Base-by-base conservation (phyloP, 1,139 yeast species). In the Kodamaea suecica region DNA sequence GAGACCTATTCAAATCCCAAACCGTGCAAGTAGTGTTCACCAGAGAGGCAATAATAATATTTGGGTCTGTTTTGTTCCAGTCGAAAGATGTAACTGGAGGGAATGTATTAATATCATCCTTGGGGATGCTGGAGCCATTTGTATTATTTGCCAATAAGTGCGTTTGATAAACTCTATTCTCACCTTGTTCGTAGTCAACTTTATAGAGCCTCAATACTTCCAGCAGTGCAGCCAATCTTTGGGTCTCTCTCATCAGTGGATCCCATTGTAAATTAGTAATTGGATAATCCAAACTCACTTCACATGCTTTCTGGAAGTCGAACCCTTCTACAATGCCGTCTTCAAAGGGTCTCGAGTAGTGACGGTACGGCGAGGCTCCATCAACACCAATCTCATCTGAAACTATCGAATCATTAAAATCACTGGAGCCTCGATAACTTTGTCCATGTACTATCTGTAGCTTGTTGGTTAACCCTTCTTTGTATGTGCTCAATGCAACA, bases 1-100 rank as follows among this genome's bases (percentile, higher is more conserved):
- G 55, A 3, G 68, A 52, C 21, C 74, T 57, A 43, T 63, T 70
- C 29, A 87, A 62, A 59, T 92, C 97, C 97, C 98, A 92, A 3
- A 88, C 81, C 0, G 97, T 90, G 60, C 98, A 92, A 1, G 98
- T 92, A 1, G 98, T 92, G 59, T 92, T 98, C 8, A 92, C 87
- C 20, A 94, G 81, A 41, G 94, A 79, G 1, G 97, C 87, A 30
- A 92, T 84, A 16, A 88, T 73, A 27, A 81, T 61, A 37, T 77
- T 75, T 5, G 87, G 76, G 49, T 86, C 92, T 3, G 73, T 66
- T 31, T 70, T 63, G 62, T 85, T 88, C 97, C 98, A 92, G 59
- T 92, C 97, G 53, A 92, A 87, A 4, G 95, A 82, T 0, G 97
- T 90, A 34, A 92, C 75, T 2, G 96, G 96, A 1, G 95, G 92